Base-by-base conservation (phyloP, 2,329 filamentous ascomycete genomes). In the Nigrospora oryzae region DNA sequence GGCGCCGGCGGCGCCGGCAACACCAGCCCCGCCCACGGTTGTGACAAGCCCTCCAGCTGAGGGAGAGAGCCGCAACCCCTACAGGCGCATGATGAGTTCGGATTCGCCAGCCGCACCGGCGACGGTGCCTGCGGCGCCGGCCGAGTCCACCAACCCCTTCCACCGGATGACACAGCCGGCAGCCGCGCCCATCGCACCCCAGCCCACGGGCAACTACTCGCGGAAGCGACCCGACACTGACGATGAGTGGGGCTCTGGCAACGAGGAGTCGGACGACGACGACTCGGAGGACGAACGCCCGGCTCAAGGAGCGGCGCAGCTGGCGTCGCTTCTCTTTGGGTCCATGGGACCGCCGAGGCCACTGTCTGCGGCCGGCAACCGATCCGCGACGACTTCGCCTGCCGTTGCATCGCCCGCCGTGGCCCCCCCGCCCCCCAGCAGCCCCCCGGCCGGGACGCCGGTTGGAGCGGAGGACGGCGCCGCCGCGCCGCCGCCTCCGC, bases 311-410 rank as follows among this genome's bases (percentile, higher is more conserved):
- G 93, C 93, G 40, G 93, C 94, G 49, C 88, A 95, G 56, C 79
- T 98, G 34, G 93, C 93, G 14, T 95, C 88, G 7, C 93, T 96
- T 49, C 75, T 98, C 16, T 98, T 98, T 62, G 91, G 93, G 47
- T 95, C 90, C 42, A 97, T 98, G 90, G 91, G 80, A 11, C 91
- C 93, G 35, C 91, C 93, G 13, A 82, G 91, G 42, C 90, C 91
- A 30, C 68, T 96, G 38, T 94, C 88, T 16, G 85, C 89, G 7
- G 81, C 87, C 63, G 89, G 86, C 44, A 82, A 86, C 52, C 86
- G 86, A 55, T 71, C 71, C 10, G 60, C 63, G 28, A 56, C 62
- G 11, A 62, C 69, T 15, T 66, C 64, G 6, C 64, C 63, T 11
- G 71, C 60, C 15, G 61, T 62, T 36, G 56, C 65, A 32, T 62